A percentile compares a stretch with the other conserved stretches of the same genome.
These are phyloP conservation scores for Dothidotthia symphoricarpi DNA, from an alignment of 2,329 filamentous ascomycete species.

Conservation along the genomic window DNA sequence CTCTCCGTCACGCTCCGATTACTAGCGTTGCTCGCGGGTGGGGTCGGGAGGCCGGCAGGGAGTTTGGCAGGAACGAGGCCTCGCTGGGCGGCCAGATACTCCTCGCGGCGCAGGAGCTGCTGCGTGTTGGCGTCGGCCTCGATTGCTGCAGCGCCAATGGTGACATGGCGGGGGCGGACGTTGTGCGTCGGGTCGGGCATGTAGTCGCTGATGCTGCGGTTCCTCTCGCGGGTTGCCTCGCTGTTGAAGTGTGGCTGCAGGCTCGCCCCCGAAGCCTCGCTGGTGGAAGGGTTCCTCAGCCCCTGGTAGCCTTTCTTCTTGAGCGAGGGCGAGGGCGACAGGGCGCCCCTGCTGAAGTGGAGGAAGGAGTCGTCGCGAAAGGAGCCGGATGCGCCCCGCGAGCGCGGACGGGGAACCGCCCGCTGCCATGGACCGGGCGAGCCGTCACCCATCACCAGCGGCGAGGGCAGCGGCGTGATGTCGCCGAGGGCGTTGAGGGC, in stretches of 20 bases:
- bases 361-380: constrained; percentile 35
- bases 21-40: constrained; percentile 69
- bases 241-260: constrained; percentile 32
- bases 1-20: constrained; percentile 57
- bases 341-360: constrained; percentile 31
- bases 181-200: constrained; percentile 68
- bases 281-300: constrained; percentile 40
- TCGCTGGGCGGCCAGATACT: constrained; percentile 74
- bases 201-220: constrained; percentile 88
- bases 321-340: constrained; percentile 41
- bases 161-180: constrained; percentile 67
- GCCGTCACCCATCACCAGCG: constrained; percentile 42
- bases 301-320: constrained; percentile 51
- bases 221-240: constrained; percentile 58
- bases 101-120: constrained; percentile 66
- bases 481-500: constrained; percentile 50
- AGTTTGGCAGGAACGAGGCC: constrained; percentile 65
- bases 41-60: constrained; percentile 59
- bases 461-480: constrained; percentile 54
- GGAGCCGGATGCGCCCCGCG: constrained; percentile 33
- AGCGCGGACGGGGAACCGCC: constrained; percentile 35
- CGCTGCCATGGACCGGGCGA: constrained; percentile 46
- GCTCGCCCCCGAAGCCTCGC: constrained; percentile 40
- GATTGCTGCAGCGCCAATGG: constrained; percentile 54
- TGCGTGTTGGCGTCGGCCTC: constrained; percentile 52